Percentiles rank a stretch among this genome's conserved stretches.
Conservation (phyloP, 306 rosid genomes). For the Trifolium fragiferum region DNA sequence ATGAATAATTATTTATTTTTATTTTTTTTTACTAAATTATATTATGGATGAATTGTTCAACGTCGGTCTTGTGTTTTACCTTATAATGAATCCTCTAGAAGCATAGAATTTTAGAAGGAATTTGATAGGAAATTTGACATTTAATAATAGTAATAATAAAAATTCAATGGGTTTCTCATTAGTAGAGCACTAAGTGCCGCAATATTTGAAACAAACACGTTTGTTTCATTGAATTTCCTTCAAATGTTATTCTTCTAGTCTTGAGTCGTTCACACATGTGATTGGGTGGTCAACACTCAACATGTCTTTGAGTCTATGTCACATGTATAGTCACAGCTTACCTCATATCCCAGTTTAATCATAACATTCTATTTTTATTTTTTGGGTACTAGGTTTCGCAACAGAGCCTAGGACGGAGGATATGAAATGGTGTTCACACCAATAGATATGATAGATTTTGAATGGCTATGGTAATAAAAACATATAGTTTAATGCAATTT, state of each 20-base stretch:
- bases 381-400: not conserved
- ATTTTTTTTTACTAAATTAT: no score
- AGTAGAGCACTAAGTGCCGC: constrained; percentile 58
- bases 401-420: not conserved
- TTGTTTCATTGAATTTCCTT: not conserved
- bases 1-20: no score
- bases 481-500: no score
- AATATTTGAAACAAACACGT: constrained; percentile 43
- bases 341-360: constrained; percentile 20
- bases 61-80: not conserved
- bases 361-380: not conserved
- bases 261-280: constrained; percentile 43
- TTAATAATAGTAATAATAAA: not conserved
- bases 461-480: no score
- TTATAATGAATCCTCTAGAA: constrained; percentile 32
- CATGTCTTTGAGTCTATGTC: constrained; percentile 17
- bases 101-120: constrained; percentile 13
- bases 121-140: constrained; percentile 29
- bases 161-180: constrained; percentile 47
- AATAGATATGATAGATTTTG: no score
- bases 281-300: constrained; percentile 54
- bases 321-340: constrained; percentile 29
- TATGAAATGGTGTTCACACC: constrained; percentile 7
- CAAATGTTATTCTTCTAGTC: constrained; percentile 1
- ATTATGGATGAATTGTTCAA: not conserved